Percentiles rank a stretch among this genome's conserved stretches.
Evolutionary conservation across 2,329 filamentous ascomycete genomes (phyloP).

Genomic region (Hypoxylon sp.): DNA sequence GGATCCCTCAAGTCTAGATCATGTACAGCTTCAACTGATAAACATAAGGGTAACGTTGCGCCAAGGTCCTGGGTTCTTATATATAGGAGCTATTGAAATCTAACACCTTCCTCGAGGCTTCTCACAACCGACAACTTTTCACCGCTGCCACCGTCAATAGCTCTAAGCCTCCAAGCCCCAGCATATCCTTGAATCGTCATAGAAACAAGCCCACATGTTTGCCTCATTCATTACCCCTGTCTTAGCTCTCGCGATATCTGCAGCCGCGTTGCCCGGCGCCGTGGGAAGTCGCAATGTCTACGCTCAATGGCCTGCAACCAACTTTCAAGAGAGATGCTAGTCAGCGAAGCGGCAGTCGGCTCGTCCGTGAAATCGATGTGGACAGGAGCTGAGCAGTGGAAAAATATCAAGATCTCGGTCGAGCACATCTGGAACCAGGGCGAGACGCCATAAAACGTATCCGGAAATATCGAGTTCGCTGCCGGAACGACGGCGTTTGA

Average conservation of each 20-base stretch:
- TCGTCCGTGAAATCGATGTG: conserved; percentile 43
- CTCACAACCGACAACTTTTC: conserved; percentile 2
- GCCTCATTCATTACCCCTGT: conserved; percentile 28
- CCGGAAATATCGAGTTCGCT: conserved; percentile 30
- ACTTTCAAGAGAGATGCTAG: conserved; percentile 43
- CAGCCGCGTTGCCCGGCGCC: conserved; percentile 16
- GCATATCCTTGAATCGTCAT: neutral
- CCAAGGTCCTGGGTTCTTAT: conserved; percentile 1
- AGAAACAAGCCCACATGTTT: conserved; percentile 30
- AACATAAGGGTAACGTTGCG: conserved; percentile 20
- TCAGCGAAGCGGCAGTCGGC: conserved; percentile 11
- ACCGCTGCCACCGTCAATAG: conserved; percentile 6
- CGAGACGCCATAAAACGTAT: conserved; percentile 30
- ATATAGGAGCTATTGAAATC: conserved; percentile 14
- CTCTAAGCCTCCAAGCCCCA: conserved; percentile 6
- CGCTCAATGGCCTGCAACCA: conserved; percentile 30
- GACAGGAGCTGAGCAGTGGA: conserved; percentile 32
- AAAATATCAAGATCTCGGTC: conserved; percentile 42
- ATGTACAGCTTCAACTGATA: conserved; percentile 11
- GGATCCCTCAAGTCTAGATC: neutral
- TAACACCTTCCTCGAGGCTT: neutral
- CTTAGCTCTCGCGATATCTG: conserved; percentile 33
- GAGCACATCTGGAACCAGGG: conserved; percentile 39
- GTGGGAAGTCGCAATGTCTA: conserved; percentile 11
- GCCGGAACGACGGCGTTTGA: conserved; percentile 20